Conservation (phyloP, 345 rosid genomes). For the Hibiscus mutabilis region DNA sequence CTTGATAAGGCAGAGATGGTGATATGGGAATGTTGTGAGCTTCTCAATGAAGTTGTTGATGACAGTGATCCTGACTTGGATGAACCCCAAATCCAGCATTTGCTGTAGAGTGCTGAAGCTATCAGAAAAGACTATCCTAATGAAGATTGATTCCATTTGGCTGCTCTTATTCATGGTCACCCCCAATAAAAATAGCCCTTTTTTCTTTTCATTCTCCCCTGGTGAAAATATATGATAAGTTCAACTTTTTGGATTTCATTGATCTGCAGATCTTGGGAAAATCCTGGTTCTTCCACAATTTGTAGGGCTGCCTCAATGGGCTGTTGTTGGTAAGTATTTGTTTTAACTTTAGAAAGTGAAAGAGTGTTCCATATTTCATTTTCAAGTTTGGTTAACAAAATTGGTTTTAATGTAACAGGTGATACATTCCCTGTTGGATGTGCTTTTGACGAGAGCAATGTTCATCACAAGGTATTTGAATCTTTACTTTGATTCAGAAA, state of each 20-base stretch:
- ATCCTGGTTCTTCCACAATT: too few species aligned
- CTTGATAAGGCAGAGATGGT: constrained; percentile 52
- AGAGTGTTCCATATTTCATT: too few species aligned
- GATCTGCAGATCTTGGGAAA: too few species aligned
- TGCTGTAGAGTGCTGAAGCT: constrained; percentile 63
- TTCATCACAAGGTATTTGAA: constrained; percentile 33
- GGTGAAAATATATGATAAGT: too few species aligned
- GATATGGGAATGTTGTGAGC: constrained; percentile 67
- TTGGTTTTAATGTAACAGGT: constrained; percentile 11
- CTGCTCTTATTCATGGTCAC: too few species aligned
- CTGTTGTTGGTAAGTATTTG: constrained; percentile 33
- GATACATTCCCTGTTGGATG: constrained; percentile 56
- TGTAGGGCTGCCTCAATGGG: constrained; percentile 45
- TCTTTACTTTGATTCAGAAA: background rate
- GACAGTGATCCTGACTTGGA: constrained; percentile 69
- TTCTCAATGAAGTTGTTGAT: constrained; percentile 51
- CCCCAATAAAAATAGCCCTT: too few species aligned
- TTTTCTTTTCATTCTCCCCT: too few species aligned
- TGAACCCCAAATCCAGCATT: constrained; percentile 66
- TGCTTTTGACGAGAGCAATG: constrained; percentile 38
- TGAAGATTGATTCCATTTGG: too few species aligned
- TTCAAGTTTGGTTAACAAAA: background rate
- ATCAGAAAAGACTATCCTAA: too few species aligned
- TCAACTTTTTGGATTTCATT: too few species aligned
- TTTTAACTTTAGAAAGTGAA: background rate